phyloP scores from a whole-genome alignment of 768 basidiomycete genomes.

The Paxillus ammoniavirescens region DNA sequence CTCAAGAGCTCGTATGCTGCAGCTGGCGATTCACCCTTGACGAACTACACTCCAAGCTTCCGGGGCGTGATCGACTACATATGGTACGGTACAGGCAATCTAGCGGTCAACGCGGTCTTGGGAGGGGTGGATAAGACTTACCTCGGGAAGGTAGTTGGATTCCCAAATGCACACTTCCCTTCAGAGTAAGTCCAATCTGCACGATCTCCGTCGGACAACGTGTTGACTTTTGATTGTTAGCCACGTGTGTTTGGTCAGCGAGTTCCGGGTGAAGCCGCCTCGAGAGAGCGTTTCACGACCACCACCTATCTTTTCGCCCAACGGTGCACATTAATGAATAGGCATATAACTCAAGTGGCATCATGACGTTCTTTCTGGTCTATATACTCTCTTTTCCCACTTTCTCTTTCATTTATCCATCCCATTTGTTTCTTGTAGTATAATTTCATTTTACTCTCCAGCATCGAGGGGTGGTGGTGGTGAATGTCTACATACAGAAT shows the following conservation, averaged over 20 bases:
- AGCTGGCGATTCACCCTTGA: constrained; percentile 63
- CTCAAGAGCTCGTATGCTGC: constrained; percentile 83
- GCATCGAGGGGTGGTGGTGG: neutral
- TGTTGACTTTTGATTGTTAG: constrained; percentile 37
- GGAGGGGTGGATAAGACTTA: constrained; percentile 85
- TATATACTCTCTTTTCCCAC: constrained; percentile 8
- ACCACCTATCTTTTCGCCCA: constrained; percentile 39
- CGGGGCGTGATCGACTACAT: constrained; percentile 89
- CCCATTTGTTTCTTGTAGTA: constrained; percentile 8
- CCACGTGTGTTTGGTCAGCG: constrained; percentile 67
- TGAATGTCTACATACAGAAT: constrained; percentile 1
- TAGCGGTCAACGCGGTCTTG: constrained; percentile 80
- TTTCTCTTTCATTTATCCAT: constrained; percentile 14
- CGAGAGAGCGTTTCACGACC: constrained; percentile 42
- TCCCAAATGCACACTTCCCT: constrained; percentile 95
- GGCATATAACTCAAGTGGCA: constrained; percentile 3
- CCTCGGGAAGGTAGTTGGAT: constrained; percentile 88
- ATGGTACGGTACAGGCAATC: constrained; percentile 78
- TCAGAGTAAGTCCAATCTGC: constrained; percentile 73
- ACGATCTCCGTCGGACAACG: neutral
- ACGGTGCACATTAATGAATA: constrained; percentile 31
- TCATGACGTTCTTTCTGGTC: neutral
- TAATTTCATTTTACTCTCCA: constrained; percentile 2
- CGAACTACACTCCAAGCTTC: constrained; percentile 89
- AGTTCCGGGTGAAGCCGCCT: constrained; percentile 80